phyloP scores from a whole-genome alignment of 2,329 filamentous ascomycete genomes.

The Curvularia verruculosa region DNA sequence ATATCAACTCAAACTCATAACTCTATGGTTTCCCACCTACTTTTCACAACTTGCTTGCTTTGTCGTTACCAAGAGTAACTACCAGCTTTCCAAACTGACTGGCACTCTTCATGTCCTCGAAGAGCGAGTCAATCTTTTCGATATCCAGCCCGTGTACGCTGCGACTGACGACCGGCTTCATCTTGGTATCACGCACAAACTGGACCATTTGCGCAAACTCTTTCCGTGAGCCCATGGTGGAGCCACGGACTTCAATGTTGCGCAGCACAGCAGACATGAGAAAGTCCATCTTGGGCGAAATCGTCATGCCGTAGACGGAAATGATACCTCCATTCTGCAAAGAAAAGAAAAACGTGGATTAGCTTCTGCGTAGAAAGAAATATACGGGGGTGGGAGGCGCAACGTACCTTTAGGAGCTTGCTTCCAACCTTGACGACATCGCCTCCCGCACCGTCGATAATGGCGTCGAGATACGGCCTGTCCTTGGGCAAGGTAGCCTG shows the following conservation, averaged over 20 bases:
- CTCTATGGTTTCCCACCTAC: too few relatives aligned
- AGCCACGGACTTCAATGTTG: slow-evolving; percentile 85
- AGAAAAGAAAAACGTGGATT: not conserved
- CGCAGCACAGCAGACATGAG: slow-evolving; percentile 81
- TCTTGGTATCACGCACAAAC: slow-evolving; percentile 75
- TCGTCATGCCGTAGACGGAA: slow-evolving; percentile 88
- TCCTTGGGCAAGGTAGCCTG: slow-evolving; percentile 65
- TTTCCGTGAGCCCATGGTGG: slow-evolving; percentile 87
- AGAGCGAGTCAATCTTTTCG: slow-evolving; percentile 78
- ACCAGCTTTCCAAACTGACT: slow-evolving; percentile 94
- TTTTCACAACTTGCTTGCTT: slow-evolving; percentile 44
- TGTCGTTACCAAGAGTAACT: slow-evolving; percentile 54
- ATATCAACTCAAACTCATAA: not conserved
- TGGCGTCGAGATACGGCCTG: slow-evolving; percentile 75
- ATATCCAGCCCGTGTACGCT: slow-evolving; percentile 75
- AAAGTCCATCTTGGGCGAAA: slow-evolving; percentile 84
- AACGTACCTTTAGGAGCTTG: slow-evolving; percentile 68
- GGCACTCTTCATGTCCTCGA: slow-evolving; percentile 85
- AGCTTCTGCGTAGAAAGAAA: not conserved
- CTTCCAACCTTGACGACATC: slow-evolving; percentile 74
- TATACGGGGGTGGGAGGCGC: not conserved
- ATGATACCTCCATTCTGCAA: slow-evolving; percentile 76
- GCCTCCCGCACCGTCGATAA: slow-evolving; percentile 90
- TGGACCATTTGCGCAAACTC: slow-evolving; percentile 92
- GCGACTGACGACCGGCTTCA: slow-evolving; percentile 78